Evolutionary conservation across 331 rosid species (phyloP).

Genomic region (Quercus lobata): DNA sequence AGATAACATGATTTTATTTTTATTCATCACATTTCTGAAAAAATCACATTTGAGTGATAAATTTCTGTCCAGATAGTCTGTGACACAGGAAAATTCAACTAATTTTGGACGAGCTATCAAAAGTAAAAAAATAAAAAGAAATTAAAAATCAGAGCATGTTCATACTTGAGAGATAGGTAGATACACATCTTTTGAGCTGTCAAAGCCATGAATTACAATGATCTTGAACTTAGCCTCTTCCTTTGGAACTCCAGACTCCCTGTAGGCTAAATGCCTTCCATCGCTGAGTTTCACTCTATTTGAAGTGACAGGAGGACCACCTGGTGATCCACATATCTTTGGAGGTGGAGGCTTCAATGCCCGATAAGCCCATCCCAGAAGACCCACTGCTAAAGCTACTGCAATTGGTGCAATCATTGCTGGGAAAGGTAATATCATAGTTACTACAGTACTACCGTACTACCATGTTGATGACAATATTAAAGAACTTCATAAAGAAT

Average conservation of each 20-base stretch:
- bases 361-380: slow-evolving; percentile 50
- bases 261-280: slow-evolving; percentile 78
- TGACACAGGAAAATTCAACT: not conserved
- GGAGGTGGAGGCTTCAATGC: slow-evolving; percentile 62
- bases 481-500: not conserved
- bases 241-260: slow-evolving; percentile 62
- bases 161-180: slow-evolving; percentile 59
- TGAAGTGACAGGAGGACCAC: slow-evolving; percentile 63
- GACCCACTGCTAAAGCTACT: slow-evolving; percentile 45
- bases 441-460: not conserved
- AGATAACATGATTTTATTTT: not conserved
- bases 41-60: not conserved
- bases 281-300: slow-evolving; percentile 62
- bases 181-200: slow-evolving; percentile 44
- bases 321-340: slow-evolving; percentile 52
- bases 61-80: not conserved
- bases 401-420: slow-evolving; percentile 55
- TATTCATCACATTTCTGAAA: not conserved
- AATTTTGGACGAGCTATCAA: not conserved
- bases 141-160: not conserved
- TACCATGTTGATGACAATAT: not conserved
- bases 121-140: not conserved
- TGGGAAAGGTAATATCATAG: slow-evolving; percentile 11
- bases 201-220: slow-evolving; percentile 59
- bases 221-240: slow-evolving; percentile 65